Evolutionary conservation across 2,329 filamentous ascomycete species (phyloP), one percentile per base, ranked within the genome.

Genomic region (Ophiocordyceps polyrhachis-furcata): DNA sequence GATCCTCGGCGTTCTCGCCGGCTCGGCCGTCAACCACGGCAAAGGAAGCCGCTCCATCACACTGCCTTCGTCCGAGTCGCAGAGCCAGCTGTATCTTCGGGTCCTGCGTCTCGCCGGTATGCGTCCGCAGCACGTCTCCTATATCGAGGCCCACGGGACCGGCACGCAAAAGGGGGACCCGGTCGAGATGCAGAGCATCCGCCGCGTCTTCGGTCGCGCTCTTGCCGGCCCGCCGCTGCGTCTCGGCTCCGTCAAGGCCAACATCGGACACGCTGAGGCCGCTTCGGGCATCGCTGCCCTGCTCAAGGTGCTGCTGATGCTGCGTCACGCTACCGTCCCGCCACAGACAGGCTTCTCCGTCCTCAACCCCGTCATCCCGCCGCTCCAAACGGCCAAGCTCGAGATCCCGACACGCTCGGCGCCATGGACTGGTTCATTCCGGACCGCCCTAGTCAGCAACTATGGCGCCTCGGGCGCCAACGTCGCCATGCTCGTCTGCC

Each of bases 11-110:
- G 74, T 79, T 49, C 76, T 84, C 43, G 62, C 74, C 0, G 74
- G 68, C 1, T 71, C 75, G 0, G 71, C 68, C 0, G 84, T 80
- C 35, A 87, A 86, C 55, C 81, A 87, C 54, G 84, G 77, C 0
- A 76, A 76, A 1, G 73, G 83, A 50, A 70, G 80, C 8, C 68
- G 75, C 1, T 83, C 79, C 0, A 86, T 88, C 48, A 87, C 82
- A 0, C 74, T 76, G 29, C 82, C 83, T 0, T 77, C 82, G 49
- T 73, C 68, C 4, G 73, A 68, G 64, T 28, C 44, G 1, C 44
- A 45, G 21, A 15, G 20, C 13, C 25, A 32, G 4, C 28, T 41
- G 12, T 45, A 42, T 17, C 38, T 28, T 9, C 5, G 14, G 8
- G 44, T 45, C 12, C 19, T 45, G 14, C 3, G 21, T 15, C 28